Base-by-base conservation (phyloP, 1,139 yeast genomes). In the Diutina catenulata region DNA sequence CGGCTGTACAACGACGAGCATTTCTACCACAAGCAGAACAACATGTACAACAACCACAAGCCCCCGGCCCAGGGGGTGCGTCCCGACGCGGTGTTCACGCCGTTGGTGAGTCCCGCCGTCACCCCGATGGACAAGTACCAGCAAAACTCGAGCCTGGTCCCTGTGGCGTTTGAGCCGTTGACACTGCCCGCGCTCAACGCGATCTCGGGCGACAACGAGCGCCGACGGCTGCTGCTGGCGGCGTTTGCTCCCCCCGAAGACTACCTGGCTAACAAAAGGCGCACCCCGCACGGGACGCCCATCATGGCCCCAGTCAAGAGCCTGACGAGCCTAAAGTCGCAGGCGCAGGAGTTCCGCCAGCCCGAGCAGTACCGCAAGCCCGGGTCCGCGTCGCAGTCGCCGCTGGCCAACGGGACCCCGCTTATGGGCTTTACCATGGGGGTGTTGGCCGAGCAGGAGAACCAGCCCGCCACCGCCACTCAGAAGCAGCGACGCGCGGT, bases 21-120 rank as follows among this genome's bases (percentile, higher is more conserved):
- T 45, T 60, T 51, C 39, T 62, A 52, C 44, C 70, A 66, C 43
- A 60, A 61, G 40, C 56, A 60, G 44, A 48, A 49, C 31, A 38
- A 39, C 28, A 19, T 19, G 32, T 13, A 19, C 32, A 47, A 37
- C 33, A 43, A 26, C 38, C 40, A 13, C 22, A 40, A 28, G 28
- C 40, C 8, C 16, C n/a, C 3, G 7, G 19, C 11, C 20, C 22
- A 15, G 14, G 36, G 28, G 11, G 60, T 68, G 1, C 51, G 68
- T 25, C 71, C 73, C 0, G 72, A 66, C 40, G 68, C 68, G 8
- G 70, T 72, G 4, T 80, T 76, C 54, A 81, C 93, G 0, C 93
- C 94, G 0, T 61, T 82, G 39, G 73, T 80, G 10, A 78, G 87
- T 2, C 94, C 94, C 0, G 80, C 81, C 3, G 77, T 72, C 19